A percentile compares a stretch with the other conserved stretches of the same genome.
Evolutionary conservation across 805 yeast species (phyloP).

Genomic region (Hanseniaspora clermontiae): DNA sequence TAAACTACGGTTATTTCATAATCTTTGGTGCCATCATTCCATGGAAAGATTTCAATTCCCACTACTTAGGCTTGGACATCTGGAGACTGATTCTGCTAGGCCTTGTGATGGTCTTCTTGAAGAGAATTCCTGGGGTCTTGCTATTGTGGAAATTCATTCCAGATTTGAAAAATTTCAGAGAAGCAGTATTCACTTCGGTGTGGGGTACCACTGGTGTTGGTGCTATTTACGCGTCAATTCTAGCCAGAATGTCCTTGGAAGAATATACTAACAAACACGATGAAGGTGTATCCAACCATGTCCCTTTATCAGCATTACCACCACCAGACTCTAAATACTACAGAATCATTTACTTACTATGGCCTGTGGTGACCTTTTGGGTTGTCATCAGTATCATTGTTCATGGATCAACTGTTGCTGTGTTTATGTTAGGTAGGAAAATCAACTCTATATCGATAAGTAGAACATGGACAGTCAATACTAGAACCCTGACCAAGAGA

Average conservation of each 20-base stretch:
- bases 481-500: constrained; percentile 25
- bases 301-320: constrained; percentile 72
- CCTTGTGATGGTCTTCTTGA: constrained; percentile 54
- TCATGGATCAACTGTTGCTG: constrained; percentile 75
- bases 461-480: constrained; percentile 69
- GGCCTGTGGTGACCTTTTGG: constrained; percentile 77
- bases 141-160: constrained; percentile 68
- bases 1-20: constrained; percentile 76
- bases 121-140: constrained; percentile 75
- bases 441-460: constrained; percentile 86
- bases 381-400: constrained; percentile 72
- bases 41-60: constrained; percentile 64
- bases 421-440: constrained; percentile 61
- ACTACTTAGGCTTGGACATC: constrained; percentile 47
- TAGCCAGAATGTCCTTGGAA: constrained; percentile 64
- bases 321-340: constrained; percentile 78
- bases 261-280: constrained; percentile 65
- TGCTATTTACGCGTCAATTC: constrained; percentile 70
- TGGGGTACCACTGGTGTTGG: constrained; percentile 97
- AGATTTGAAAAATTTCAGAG: constrained; percentile 83
- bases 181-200: constrained; percentile 86
- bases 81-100: constrained; percentile 76
- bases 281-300: constrained; percentile 57
- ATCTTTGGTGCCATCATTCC: constrained; percentile 87
- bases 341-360: constrained; percentile 46